phyloP scores from a whole-genome alignment of 257 asterid genomes.

The Apocynum venetum region DNA sequence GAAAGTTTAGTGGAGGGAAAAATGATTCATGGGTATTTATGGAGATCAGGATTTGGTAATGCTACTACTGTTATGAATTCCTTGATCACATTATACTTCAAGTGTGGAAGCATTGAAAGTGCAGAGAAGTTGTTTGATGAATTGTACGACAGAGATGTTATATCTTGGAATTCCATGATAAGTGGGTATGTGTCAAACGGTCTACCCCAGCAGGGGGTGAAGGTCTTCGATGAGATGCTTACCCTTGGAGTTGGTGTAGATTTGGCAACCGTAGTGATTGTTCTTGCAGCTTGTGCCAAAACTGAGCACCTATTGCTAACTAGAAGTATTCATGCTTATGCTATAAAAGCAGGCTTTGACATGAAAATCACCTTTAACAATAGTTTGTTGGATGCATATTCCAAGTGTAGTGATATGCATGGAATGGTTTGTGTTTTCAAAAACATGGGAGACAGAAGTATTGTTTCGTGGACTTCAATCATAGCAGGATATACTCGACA shows the following conservation, averaged over 20 bases:
- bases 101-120: constrained; percentile 16
- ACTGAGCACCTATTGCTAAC: constrained; percentile 4
- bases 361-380: constrained; percentile 17
- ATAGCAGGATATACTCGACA: constrained; percentile 20
- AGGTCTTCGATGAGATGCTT: constrained; percentile 16
- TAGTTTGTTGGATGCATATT: constrained; percentile 24
- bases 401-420: constrained; percentile 25
- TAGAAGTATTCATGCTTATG: constrained; percentile 22
- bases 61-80: constrained; percentile 22
- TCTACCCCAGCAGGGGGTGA: constrained; percentile 13
- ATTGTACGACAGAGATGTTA: constrained; percentile 20
- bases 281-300: constrained; percentile 22
- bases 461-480: constrained; percentile 29
- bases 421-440: constrained; percentile 20
- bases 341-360: constrained; percentile 18
- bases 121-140: constrained; percentile 25
- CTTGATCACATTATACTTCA: constrained; percentile 22
- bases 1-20: constrained; percentile 17
- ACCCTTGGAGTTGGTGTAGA: constrained; percentile 19
- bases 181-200: constrained; percentile 29
- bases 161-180: constrained; percentile 37
- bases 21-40: constrained; percentile 19
- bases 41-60: constrained; percentile 26
- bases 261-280: constrained; percentile 18
- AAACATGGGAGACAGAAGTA: constrained; percentile 15